Base-by-base conservation (phyloP, 1,284 basidiomycete species). In the Trichosporon sp. region DNA sequence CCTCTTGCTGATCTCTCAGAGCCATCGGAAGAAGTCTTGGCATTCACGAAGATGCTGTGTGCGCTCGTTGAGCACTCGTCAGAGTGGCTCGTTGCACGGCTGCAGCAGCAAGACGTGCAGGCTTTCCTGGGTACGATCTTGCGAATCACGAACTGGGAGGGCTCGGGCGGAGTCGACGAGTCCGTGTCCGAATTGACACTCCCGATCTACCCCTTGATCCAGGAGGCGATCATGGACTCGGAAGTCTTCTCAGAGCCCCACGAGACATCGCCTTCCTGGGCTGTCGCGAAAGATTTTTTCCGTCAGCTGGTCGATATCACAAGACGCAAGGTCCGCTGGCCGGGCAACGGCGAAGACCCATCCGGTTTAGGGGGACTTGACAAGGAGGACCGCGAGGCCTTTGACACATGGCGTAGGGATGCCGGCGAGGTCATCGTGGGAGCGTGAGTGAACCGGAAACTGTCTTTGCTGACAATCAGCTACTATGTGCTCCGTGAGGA, bases 391-490 rank as follows among this genome's bases (percentile, higher is more conserved):
- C 67, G 70, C 29, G 73, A 70, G 44, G 64, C 63, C 4, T 73
- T 69, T 64, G 79, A 79, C 32, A 65, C 69, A 0, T 95, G 93
- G 81, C 86, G 92, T 71, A 82, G 91, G 68, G 92, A 95, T 70
- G 88, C 92, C 8, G 92, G 92, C 0, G 92, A 95, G 78, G 91
- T 91, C 1, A 84, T 95, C 29, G 89, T 95, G 65, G 92, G 93
- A 72, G 91, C 91, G 49, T 54, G 49, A 54, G 49, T 29, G 29
- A 27, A 3, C n/a, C 3, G 10, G 3, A 16, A 3, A 25, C n/a
- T 23, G 2, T 25, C 3, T 27, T 14, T 31, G n/a, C 49, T 54
- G 49, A 54, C 49, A 2, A 23, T 8, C 25, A 54, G 49, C 87
- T 94, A 90, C 73, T 95, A 95, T 73, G 85, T 95, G 27, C 83